These are phyloP conservation scores for Basipetospora chlamydospora DNA, from an alignment of 2,329 filamentous ascomycete genomes.

Conservation along the genomic window DNA sequence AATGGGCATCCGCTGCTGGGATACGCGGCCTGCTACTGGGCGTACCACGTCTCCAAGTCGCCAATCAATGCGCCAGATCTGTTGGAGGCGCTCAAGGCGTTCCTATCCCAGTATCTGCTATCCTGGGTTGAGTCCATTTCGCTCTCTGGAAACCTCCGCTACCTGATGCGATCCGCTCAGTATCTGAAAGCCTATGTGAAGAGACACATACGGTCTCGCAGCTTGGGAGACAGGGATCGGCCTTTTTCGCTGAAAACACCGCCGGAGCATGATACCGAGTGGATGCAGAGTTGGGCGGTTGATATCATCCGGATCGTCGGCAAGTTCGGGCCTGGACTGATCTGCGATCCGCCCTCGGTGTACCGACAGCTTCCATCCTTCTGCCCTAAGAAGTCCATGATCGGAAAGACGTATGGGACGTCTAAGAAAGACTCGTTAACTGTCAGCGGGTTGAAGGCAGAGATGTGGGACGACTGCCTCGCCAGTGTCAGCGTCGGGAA, in stretches of 20 bases:
- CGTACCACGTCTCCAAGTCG: background rate
- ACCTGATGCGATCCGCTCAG: no score
- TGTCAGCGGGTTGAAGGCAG: background rate
- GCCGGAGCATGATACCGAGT: background rate
- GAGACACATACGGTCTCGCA: background rate
- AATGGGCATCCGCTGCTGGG: background rate
- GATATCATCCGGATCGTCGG: no score
- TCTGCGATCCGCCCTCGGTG: no score
- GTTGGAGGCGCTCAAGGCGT: no score
- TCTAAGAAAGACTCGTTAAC: background rate
- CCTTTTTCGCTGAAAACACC: background rate
- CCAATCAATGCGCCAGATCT: no score
- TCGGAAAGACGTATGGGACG: background rate
- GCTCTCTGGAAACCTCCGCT: no score
- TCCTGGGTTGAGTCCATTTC: no score
- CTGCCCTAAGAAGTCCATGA: background rate
- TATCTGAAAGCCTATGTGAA: no score
- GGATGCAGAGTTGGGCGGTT: background rate
- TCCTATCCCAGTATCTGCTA: no score
- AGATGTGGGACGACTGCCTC: background rate
- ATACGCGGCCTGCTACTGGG: slow-evolving; percentile 1
- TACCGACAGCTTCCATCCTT: no score
- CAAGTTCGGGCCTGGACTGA: no score
- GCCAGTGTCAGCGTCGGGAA: background rate
- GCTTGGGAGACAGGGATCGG: background rate